phyloP scores from a whole-genome alignment of 805 yeast species.

The Kodamaea kakaduensis region DNA sequence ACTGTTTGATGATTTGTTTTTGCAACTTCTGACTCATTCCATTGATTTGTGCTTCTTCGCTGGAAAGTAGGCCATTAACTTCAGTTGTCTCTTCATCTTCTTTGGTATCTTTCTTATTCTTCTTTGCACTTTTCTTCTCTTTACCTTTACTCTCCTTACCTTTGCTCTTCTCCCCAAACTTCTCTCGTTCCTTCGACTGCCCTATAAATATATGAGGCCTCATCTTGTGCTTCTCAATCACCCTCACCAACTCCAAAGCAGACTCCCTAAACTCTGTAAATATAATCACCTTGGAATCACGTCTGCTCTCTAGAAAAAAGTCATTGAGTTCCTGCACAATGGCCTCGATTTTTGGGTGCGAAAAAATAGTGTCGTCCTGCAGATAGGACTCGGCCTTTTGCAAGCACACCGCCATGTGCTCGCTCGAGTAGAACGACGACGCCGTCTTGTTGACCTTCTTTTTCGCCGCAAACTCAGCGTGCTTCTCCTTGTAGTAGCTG shows the following conservation, averaged over 20 bases:
- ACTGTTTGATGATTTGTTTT: conserved; percentile 68
- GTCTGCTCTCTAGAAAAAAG: conserved; percentile 44
- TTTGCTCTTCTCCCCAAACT: conserved; percentile 56
- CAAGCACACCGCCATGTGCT: conserved; percentile 43
- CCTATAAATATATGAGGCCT: conserved; percentile 90
- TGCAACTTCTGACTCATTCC: conserved; percentile 94
- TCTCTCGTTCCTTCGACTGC: conserved; percentile 73
- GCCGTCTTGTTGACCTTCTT: conserved; percentile 64
- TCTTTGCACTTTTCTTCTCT: conserved; percentile 31
- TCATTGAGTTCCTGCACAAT: conserved; percentile 51
- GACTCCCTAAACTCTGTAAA: conserved; percentile 89
- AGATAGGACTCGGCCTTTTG: conserved; percentile 42
- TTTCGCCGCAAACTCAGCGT: conserved; percentile 50
- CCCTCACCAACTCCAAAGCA: conserved; percentile 79
- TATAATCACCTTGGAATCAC: conserved; percentile 71
- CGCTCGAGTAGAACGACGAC: conserved; percentile 56
- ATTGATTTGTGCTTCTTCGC: conserved; percentile 68
- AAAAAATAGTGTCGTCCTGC: conserved; percentile 32
- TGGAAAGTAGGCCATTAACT: conserved; percentile 31
- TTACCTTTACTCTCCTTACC: too few species aligned
- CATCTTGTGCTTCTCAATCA: conserved; percentile 43
- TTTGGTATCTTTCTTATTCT: conserved; percentile 21
- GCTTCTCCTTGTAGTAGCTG: conserved; percentile 57
- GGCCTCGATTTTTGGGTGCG: conserved; percentile 73
- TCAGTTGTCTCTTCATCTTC: conserved; percentile 28